Base-by-base conservation (phyloP, 1,284 basidiomycete genomes). In the Tilletia setariae region DNA sequence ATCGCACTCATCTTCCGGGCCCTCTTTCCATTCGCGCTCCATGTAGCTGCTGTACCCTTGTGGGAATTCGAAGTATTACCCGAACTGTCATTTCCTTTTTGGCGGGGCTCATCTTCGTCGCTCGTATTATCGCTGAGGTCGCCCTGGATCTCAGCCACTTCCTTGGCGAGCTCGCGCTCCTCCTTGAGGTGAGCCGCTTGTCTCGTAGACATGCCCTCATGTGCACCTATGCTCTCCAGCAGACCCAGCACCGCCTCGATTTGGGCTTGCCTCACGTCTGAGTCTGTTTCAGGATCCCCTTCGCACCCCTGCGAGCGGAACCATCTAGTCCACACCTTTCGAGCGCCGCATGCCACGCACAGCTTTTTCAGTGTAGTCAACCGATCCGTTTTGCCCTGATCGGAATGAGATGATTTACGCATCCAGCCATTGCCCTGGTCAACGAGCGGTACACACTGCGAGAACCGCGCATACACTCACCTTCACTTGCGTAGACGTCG, bases 331-430 rank as follows among this genome's bases (percentile, higher is more conserved):
- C 53, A 59, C 19, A 59, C 28, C 25, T 59, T 59, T 21, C 53
- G 53, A 59, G 53, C 53, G 6, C 53, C 53, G 32, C 53, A 59
- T 13, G 53, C 25, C 13, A 59, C 53, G 3, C 53, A 59, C 1
- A 59, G 53, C 23, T 23, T 30, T 30, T 59, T 59, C 8, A 59
- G 53, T 30, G 53, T 49, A 23, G 47, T 49, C n/a, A 59, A 30
- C 32, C 53, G 53, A 28, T 23, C 28, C 53, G 16, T 23, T 19
- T 59, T 59, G 9, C 6, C 53, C 23, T 59, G 25, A 28, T 9
- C 16, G 47, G 47, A 8, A 19, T 49, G 47, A n/a, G n/a, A n/a
- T n/a, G n/a, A n/a, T n/a, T n/a, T n/a, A n/a, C n/a, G n/a, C n/a
- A n/a, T n/a, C n/a, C n/a, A n/a, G n/a, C n/a, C n/a, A n/a, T n/a